Evolutionary conservation across 441 rosid species (phyloP), one percentile per base, ranked within the genome.

Genomic region (Adansonia gregorii): DNA sequence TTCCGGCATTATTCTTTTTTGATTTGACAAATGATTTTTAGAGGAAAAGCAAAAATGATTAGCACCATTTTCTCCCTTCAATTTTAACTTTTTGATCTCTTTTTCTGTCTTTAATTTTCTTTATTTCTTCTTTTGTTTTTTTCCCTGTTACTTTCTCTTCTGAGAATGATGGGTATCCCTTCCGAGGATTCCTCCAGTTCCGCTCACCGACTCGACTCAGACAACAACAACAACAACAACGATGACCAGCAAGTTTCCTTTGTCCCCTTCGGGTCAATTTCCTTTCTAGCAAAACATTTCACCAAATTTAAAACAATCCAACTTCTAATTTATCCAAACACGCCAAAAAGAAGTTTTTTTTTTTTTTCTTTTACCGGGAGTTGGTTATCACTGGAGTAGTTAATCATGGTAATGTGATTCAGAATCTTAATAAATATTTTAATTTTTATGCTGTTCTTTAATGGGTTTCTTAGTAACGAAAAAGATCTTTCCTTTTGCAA

Each of bases 191-290:
- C 76, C 82, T 82, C 90, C 81, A 90, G 81, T 88, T 89, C 89
- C 78, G 72, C 92, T 85, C 88, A 67, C 76, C 89, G 80, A 72
- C 65, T 87, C 82, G 92, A 89, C 82, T 82, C 91, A 17, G 87
- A 84, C 83, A 48, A 46, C 70, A n/a, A 27, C 35, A 27, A 3
- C 22, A 82, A 49, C 41, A 27, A 11, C 27, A 31, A 56, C 63
- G 81, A 79, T 83, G 94, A 91, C 82, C 98, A 91, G 89, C 91
- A 94, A 48, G 91, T 96, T 85, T 94, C 94, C 93, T 90, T 92
- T 81, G 98, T 93, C 31, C 97, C 99, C 9, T 83, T 81, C 83
- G 87, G 97, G 98, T 95, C 82, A 60, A 70, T 56, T 49, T 39
- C 58, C 82, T 81, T 64, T 41, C 24, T 22, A n/a, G 3, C 68